Conservation (phyloP, 345 rosid genomes). For the Eucalyptus urophylla region DNA sequence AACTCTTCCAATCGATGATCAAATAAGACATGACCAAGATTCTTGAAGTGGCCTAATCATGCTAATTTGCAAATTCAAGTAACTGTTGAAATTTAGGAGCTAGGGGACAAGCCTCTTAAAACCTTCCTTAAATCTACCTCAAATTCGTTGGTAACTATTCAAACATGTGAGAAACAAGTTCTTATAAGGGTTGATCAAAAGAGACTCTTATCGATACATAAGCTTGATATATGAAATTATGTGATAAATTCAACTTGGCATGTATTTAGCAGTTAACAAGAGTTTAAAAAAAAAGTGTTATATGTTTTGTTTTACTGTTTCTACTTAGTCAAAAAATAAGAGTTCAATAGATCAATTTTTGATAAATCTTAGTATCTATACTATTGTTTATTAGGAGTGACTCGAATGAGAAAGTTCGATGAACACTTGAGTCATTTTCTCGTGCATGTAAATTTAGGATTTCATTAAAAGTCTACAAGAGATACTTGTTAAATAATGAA, state of each 20-base stretch:
- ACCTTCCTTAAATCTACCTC: not conserved
- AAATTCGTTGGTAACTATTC: not conserved
- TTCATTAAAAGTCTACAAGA: not conserved
- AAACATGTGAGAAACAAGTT: not conserved
- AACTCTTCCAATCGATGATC: not conserved
- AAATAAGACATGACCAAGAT: not conserved
- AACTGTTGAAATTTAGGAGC: not conserved
- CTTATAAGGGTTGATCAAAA: not conserved
- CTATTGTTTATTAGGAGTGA: not conserved
- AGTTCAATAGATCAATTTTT: not conserved
- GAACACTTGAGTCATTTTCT: not conserved
- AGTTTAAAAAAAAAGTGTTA: rapidly evolving
- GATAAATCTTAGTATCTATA: not conserved
- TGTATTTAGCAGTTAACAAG: not conserved
- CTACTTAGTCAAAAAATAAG: not conserved
- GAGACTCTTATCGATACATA: rapidly evolving
- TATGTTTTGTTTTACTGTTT: not conserved
- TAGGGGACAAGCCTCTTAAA: not conserved
- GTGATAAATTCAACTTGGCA: not conserved
- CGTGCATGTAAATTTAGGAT: not conserved
- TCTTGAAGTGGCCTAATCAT: not conserved
- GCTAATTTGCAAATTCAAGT: not conserved
- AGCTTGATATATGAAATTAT: not conserved
- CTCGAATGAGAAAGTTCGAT: not conserved
- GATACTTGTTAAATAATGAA: not conserved